Evolutionary conservation across 2,329 filamentous ascomycete species (phyloP), one percentile per base, ranked within the genome.

Genomic region (Helotiales sp.): DNA sequence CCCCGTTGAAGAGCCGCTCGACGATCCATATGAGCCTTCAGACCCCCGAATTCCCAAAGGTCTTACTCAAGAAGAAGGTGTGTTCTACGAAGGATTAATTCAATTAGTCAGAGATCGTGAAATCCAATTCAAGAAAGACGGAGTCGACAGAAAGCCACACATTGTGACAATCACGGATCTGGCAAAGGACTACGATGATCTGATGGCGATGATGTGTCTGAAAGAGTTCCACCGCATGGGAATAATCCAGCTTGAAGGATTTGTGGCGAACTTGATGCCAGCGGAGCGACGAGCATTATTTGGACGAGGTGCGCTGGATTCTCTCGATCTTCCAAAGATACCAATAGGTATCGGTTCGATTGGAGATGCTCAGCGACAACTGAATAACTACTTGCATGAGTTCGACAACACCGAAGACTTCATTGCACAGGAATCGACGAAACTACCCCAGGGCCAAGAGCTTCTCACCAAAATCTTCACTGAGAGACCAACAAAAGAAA

Each of bases 101-200:
- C 24, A 61, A 17, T 49, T 72, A 15, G 61, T 68, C 3, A 49
- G 60, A 6, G 37, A 60, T 17, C 61, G 68, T 65, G 32, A 34
- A 22, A 11, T 4, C 8, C 59, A 52, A n/a, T 26, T 24, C 11
- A 49, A 50, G 32, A 20, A 45, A 34, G 63, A 60, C 30, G 58
- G 43, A 1, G 15, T 47, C 6, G 57, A 59, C 7, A 37, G 32
- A 10, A 65, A 60, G 6, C 73, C 75, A 13, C 69, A 66, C 2
- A 63, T 76, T 6, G 57, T 73, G 11, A 71, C 72, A 11, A 73
- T 76, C 28, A 75, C 74, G 5, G 75, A 77, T 67, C 64, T 76
- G 8, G 73, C 69, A 1, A 77, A 76, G 54, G 75, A 77, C 49
- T 73, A 72, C 55, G 75, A 77, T 37, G 75, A 77, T 61, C 50